Conservation (phyloP, 169 alveolate species). For the Cryptosporidium andersoni region DNA sequence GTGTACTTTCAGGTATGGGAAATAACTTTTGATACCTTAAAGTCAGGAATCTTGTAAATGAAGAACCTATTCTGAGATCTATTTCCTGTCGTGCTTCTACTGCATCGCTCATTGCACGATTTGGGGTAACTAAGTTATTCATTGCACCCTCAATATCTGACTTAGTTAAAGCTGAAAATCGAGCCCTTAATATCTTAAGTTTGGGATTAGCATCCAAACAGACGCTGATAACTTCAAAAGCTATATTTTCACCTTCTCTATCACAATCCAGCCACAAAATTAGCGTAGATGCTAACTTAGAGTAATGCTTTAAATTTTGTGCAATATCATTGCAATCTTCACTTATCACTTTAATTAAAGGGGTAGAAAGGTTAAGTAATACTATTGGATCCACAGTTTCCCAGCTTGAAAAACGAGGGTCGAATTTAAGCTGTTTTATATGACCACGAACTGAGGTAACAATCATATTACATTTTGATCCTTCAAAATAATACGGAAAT, state of each 20-base stretch:
- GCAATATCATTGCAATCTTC: constrained; percentile 80
- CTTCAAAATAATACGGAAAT: constrained; percentile 75
- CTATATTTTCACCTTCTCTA: constrained; percentile 96
- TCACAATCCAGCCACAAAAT: constrained; percentile 95
- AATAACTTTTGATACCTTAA: constrained; percentile 77
- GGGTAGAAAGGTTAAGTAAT: constrained; percentile 76
- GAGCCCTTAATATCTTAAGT: constrained; percentile 86
- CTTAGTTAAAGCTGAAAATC: constrained; percentile 91
- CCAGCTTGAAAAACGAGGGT: constrained; percentile 80
- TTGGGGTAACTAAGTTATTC: constrained; percentile 84
- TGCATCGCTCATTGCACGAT: constrained; percentile 87
- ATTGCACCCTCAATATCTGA: constrained; percentile 87
- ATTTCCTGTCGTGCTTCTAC: constrained; percentile 92
- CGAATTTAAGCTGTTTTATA: constrained; percentile 78
- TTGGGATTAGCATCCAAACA: constrained; percentile 76
- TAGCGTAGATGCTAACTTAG: constrained; percentile 70
- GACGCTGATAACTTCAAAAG: constrained; percentile 90
- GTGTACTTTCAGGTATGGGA: constrained; percentile 47
- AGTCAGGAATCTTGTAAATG: constrained; percentile 92
- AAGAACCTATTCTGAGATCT: constrained; percentile 94
- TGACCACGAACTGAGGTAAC: constrained; percentile 90
- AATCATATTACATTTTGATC: constrained; percentile 82
- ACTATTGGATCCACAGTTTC: constrained; percentile 73
- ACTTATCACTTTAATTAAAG: constrained; percentile 77
- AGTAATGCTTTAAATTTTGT: constrained; percentile 77